These are phyloP conservation scores for Mycena polygramma DNA, from an alignment of 768 basidiomycete genomes.

Conservation along the genomic window DNA sequence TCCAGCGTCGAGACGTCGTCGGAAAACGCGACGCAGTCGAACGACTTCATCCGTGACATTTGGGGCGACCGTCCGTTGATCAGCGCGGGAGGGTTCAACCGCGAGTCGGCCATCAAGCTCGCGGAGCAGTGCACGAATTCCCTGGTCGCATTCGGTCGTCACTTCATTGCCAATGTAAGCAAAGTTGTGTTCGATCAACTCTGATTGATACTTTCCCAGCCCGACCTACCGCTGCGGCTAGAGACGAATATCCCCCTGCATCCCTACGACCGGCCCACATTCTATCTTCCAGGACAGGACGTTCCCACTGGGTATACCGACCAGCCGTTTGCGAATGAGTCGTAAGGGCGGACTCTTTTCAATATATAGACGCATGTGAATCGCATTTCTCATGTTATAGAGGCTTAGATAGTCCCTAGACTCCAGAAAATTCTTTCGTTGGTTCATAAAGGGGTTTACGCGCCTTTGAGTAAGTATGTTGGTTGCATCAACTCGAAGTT, in stretches of 20 bases:
- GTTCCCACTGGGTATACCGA: constrained; percentile 47
- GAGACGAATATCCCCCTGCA: constrained; percentile 44
- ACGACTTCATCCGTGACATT: constrained; percentile 46
- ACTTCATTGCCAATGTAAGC: constrained; percentile 20
- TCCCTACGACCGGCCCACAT: constrained; percentile 46
- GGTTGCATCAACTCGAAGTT: too few species aligned
- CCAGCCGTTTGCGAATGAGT: constrained; percentile 40
- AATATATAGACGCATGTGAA: too few species aligned
- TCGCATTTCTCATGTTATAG: neutral
- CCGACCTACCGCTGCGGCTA: constrained; percentile 47
- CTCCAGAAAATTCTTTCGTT: too few species aligned
- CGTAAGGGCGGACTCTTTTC: too few species aligned
- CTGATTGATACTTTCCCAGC: constrained; percentile 36
- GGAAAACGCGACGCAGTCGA: constrained; percentile 39
- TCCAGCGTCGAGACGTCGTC: neutral
- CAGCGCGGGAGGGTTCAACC: constrained; percentile 45
- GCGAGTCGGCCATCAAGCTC: constrained; percentile 43
- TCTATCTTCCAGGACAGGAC: constrained; percentile 41
- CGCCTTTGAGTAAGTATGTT: too few species aligned
- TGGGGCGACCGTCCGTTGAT: constrained; percentile 49
- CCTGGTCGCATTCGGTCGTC: constrained; percentile 23
- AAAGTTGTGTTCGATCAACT: constrained; percentile 2
- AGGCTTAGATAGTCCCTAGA: too few species aligned
- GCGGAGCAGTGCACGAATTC: constrained; percentile 30
- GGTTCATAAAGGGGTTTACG: too few species aligned